A percentile compares a stretch with the other conserved stretches of the same genome.
phyloP scores from a whole-genome alignment of 2,329 filamentous ascomycete species.

The Zymoseptoria ardabiliae region DNA sequence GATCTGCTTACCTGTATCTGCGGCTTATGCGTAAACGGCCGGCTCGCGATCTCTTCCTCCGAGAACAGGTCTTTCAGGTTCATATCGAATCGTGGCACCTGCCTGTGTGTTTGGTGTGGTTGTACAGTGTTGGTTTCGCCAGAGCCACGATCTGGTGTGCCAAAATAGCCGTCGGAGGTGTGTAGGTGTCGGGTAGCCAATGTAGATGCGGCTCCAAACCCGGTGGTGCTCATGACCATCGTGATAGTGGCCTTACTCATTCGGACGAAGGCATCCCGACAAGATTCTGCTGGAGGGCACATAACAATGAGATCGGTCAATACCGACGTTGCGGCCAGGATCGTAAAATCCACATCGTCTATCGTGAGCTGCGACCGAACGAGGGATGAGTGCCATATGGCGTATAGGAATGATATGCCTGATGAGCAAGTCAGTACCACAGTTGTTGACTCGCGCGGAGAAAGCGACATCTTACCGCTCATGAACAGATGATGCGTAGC shows the following conservation, averaged over 20 bases:
- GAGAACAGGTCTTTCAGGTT: constrained; percentile 47
- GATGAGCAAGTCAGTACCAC: constrained; percentile 6
- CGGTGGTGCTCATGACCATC: constrained; percentile 76
- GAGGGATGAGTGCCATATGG: constrained; percentile 90
- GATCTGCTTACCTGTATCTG: constrained; percentile 7
- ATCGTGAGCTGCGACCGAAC: constrained; percentile 80
- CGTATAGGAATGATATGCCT: constrained; percentile 87
- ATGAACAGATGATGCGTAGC: constrained; percentile 96
- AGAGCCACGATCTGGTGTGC: not conserved
- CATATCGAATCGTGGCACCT: constrained; percentile 51
- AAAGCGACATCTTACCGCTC: constrained; percentile 56
- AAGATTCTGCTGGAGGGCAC: constrained; percentile 89
- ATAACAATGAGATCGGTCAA: constrained; percentile 87
- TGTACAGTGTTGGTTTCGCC: constrained; percentile 1
- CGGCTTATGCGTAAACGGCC: constrained; percentile 23
- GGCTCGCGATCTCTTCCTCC: constrained; percentile 35
- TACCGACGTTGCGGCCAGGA: constrained; percentile 86
- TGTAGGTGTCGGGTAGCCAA: constrained; percentile 24
- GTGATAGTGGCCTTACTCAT: constrained; percentile 93
- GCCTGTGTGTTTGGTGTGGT: constrained; percentile 4
- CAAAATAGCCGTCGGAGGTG: constrained; percentile 24
- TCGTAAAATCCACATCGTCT: constrained; percentile 96
- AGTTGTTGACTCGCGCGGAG: not conserved
- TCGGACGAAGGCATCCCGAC: constrained; percentile 86
- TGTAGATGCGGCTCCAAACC: constrained; percentile 52